Conservation (phyloP, 345 rosid species). For the Eucalyptus polybractea region DNA sequence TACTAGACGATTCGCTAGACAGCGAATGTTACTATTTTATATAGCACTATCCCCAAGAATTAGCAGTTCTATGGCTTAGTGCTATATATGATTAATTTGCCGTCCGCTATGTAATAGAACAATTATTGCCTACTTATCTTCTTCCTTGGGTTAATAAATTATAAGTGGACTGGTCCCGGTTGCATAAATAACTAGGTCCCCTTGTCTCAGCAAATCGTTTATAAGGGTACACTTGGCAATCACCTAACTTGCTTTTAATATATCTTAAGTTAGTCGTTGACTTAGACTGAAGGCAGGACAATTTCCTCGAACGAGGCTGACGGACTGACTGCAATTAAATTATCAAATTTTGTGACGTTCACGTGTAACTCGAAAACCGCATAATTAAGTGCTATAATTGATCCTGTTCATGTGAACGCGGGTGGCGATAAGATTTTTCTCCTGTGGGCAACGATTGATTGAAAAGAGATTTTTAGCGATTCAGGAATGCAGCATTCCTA, state of each 20-base stretch:
- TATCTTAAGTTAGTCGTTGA: not conserved
- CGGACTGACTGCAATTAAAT: not conserved
- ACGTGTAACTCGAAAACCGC: fast-evolving
- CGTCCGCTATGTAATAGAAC: no score
- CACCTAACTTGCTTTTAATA: not conserved
- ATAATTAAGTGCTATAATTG: not conserved
- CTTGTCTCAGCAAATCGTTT: not conserved
- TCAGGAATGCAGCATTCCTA: not conserved
- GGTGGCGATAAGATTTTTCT: not conserved
- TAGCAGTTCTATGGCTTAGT: no score
- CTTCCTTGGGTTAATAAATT: no score
- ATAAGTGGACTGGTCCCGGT: no score
- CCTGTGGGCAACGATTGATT: fast-evolving
- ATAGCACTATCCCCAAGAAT: no score
- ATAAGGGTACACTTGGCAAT: not conserved
- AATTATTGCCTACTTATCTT: no score
- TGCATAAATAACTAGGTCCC: no score
- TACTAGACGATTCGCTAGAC: no score
- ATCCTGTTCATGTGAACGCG: fast-evolving
- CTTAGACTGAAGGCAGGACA: not conserved
- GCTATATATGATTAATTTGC: no score
- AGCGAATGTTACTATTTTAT: no score
- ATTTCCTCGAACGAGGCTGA: no score
- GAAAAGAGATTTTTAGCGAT: not conserved
- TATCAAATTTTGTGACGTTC: not conserved